Evolutionary conservation across 345 rosid genomes (phyloP).

Genomic region (Crucihimalaya himalaica): DNA sequence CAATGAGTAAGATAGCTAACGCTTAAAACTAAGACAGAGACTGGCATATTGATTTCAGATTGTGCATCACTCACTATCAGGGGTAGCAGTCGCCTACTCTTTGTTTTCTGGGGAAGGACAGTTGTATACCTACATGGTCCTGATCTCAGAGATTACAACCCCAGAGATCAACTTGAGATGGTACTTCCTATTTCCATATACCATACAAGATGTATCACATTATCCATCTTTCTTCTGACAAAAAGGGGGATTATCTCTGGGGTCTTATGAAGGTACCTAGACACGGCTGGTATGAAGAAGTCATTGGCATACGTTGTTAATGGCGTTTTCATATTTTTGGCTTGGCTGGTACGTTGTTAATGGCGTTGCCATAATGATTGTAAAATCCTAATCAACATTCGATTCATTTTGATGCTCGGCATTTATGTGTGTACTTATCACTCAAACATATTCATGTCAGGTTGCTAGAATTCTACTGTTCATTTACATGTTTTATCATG

Average conservation of each 20-base stretch:
- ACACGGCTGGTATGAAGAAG: conserved; percentile 87
- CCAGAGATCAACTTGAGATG: conserved; percentile 96
- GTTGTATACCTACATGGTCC: conserved; percentile 79
- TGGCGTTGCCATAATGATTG: no score
- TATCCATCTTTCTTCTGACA: conserved; percentile 21
- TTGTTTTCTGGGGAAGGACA: conserved; percentile 90
- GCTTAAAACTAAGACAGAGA: conserved; percentile 13
- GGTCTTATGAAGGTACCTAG: conserved; percentile 64
- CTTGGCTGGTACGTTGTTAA: conserved; percentile 69
- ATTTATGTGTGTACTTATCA: neutral
- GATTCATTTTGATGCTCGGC: neutral
- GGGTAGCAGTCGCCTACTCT: conserved; percentile 73
- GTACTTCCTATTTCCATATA: conserved; percentile 45
- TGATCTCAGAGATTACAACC: conserved; percentile 87
- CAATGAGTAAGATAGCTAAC: neutral
- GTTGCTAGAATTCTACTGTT: conserved; percentile 83
- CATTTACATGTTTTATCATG: conserved; percentile 76
- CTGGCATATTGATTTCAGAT: conserved; percentile 54
- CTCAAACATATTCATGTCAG: conserved; percentile 47
- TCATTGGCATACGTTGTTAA: conserved; percentile 71
- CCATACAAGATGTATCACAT: neutral
- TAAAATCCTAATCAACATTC: neutral
- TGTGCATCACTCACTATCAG: conserved; percentile 79
- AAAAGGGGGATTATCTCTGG: conserved; percentile 3
- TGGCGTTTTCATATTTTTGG: conserved; percentile 72